These are phyloP conservation scores for Scytalidium sp. DNA, from an alignment of 2,329 filamentous ascomycete genomes.

Conservation along the genomic window DNA sequence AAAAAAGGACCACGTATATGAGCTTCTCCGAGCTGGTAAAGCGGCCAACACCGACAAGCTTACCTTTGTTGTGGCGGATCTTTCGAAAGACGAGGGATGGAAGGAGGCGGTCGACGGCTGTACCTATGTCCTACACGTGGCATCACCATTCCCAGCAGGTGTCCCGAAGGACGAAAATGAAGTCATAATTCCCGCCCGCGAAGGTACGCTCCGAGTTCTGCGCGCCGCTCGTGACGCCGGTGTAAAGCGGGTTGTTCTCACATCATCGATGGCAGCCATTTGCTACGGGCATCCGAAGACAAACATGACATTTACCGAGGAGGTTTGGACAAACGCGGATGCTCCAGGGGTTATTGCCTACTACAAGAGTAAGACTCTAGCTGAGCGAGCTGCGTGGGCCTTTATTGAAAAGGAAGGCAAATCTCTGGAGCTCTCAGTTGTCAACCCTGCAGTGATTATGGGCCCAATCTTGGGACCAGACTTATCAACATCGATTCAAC, in stretches of 20 bases:
- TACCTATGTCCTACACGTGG: constrained; percentile 27
- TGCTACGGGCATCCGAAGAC: constrained; percentile 19
- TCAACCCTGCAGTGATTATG: constrained; percentile 26
- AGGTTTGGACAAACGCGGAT: constrained; percentile 26
- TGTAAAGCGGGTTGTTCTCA: constrained; percentile 20
- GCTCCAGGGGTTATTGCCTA: constrained; percentile 24
- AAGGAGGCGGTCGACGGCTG: constrained; percentile 24
- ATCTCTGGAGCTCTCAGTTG: constrained; percentile 23
- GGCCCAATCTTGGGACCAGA: constrained; percentile 27
- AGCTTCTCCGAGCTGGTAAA: constrained; percentile 19
- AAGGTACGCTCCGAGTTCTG: constrained; percentile 29
- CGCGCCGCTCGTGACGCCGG: constrained; percentile 23
- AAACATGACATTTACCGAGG: constrained; percentile 25
- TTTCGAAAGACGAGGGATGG: constrained; percentile 27
- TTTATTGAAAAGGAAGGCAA: constrained; percentile 29
- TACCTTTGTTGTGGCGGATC: constrained; percentile 24
- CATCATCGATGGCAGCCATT: constrained; percentile 12
- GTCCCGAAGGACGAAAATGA: constrained; percentile 29
- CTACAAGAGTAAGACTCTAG: constrained; percentile 30
- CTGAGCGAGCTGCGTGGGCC: constrained; percentile 31
- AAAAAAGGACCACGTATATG: constrained; percentile 17
- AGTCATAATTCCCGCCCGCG: constrained; percentile 27
- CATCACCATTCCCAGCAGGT: constrained; percentile 23
- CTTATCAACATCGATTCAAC: constrained; percentile 19
- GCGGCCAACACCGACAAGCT: constrained; percentile 15